Percentiles rank a stretch among this genome's conserved stretches.
phyloP scores from a whole-genome alignment of 2,329 filamentous ascomycete species.

The Colletotrichum tanaceti region DNA sequence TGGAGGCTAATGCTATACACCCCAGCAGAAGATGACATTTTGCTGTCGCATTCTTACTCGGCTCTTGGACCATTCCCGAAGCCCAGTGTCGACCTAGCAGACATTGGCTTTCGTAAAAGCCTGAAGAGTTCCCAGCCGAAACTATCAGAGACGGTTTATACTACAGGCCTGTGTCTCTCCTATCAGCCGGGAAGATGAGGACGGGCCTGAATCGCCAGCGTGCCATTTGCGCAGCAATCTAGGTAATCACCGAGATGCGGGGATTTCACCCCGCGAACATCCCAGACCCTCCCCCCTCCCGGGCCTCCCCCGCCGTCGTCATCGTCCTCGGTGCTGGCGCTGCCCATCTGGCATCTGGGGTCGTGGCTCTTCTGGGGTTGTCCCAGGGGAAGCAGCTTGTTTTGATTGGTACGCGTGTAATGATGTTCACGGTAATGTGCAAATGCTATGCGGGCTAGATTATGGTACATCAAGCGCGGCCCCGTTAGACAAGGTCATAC shows the following conservation, averaged over 20 bases:
- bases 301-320: conserved; percentile 12
- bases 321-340: conserved; percentile 21
- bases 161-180: neutral
- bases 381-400: conserved; percentile 5
- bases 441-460: conserved; percentile 3
- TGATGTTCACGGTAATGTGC: conserved; percentile 6
- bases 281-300: conserved; percentile 6
- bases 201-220: conserved; percentile 2
- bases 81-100: too few species aligned
- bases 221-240: conserved; percentile 30
- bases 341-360: too few species aligned
- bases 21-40: too few species aligned
- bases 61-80: too few species aligned
- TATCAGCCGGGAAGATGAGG: neutral
- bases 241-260: conserved; percentile 34
- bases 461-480: conserved; percentile 1
- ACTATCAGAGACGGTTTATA: neutral
- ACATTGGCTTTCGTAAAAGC: neutral
- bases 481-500: conserved; percentile 1
- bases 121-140: neutral
- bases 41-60: too few species aligned
- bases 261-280: conserved; percentile 4
- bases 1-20: too few species aligned
- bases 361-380: conserved; percentile 13
- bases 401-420: conserved; percentile 28